Evolutionary conservation across 2,329 filamentous ascomycete species (phyloP).

Genomic region (Samsoniella hepiali): DNA sequence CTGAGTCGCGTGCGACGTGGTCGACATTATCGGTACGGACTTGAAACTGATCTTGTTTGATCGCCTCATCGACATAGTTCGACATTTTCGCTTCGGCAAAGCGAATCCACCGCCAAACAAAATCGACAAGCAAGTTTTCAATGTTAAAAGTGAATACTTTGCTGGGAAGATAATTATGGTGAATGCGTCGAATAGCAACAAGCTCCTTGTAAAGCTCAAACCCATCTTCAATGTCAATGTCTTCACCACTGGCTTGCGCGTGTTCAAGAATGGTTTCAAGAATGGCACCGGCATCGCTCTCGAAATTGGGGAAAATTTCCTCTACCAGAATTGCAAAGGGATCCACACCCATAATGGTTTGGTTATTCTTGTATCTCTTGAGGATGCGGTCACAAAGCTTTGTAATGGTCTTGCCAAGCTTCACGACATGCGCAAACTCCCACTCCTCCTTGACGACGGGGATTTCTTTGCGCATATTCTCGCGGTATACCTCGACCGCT

Average conservation of each 20-base stretch:
- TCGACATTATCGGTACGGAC: conserved; percentile 64
- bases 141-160: conserved; percentile 82
- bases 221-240: conserved; percentile 85
- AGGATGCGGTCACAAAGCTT: conserved; percentile 84
- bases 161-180: conserved; percentile 68
- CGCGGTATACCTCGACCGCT: conserved; percentile 75
- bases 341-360: conserved; percentile 75
- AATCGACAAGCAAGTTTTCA: conserved; percentile 80
- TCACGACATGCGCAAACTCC: conserved; percentile 88
- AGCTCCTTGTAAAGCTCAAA: conserved; percentile 92
- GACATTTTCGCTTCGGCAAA: conserved; percentile 76
- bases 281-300: conserved; percentile 82
- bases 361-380: conserved; percentile 86
- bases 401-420: conserved; percentile 80
- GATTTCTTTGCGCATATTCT: conserved; percentile 74
- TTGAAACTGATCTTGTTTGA: conserved; percentile 84
- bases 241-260: conserved; percentile 64
- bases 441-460: conserved; percentile 77
- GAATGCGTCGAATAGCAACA: conserved; percentile 78
- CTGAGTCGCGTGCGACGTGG: conserved; percentile 67
- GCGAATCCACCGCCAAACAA: conserved; percentile 94
- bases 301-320: conserved; percentile 84
- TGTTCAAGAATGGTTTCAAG: conserved; percentile 76
- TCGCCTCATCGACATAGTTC: conserved; percentile 82
- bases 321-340: conserved; percentile 69